These are phyloP conservation scores for Dentipellis sp. DNA, from an alignment of 768 basidiomycete genomes.

Conservation along the genomic window DNA sequence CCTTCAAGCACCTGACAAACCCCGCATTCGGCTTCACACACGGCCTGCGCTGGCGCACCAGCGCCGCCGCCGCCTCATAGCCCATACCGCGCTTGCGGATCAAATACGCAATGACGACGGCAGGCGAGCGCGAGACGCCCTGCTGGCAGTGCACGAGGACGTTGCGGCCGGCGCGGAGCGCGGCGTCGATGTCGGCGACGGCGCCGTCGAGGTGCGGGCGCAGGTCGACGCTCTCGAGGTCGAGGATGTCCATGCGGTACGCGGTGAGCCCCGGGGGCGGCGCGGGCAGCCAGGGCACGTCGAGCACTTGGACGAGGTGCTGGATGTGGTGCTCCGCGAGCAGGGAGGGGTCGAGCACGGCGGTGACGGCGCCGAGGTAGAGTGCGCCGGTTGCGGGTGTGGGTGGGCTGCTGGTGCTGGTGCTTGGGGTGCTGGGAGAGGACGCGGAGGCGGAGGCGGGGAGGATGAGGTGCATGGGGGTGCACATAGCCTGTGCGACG, in stretches of 20 bases:
- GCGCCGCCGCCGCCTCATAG: conserved; percentile 53
- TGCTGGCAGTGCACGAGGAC: conserved; percentile 79
- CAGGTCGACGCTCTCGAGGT: conserved; percentile 52
- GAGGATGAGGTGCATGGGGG: conserved; percentile 75
- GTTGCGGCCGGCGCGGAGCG: conserved; percentile 49
- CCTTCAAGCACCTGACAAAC: conserved; percentile 35
- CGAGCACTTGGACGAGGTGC: conserved; percentile 59
- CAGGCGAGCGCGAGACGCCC: conserved; percentile 72
- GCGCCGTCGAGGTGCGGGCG: conserved; percentile 60
- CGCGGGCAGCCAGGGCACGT: conserved; percentile 51
- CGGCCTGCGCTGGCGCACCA: conserved; percentile 55
- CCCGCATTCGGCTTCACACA: conserved; percentile 76
- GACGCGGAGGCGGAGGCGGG: conserved; percentile 23
- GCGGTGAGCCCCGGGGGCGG: conserved; percentile 31
- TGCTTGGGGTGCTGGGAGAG: conserved; percentile 33
- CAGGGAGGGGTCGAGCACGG: conserved; percentile 44
- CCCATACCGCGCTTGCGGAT: conserved; percentile 68
- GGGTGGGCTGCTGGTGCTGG: conserved; percentile 8
- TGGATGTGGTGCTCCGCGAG: conserved; percentile 42
- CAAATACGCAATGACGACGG: conserved; percentile 75
- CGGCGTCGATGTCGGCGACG: conserved; percentile 56
- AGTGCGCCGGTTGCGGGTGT: conserved; percentile 36
- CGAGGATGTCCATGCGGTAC: conserved; percentile 61
- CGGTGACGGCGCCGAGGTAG: conserved; percentile 60
- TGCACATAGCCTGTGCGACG: conserved; percentile 79